Percentiles rank a stretch among this genome's conserved stretches.
These are phyloP conservation scores for Penstemon davidsonii DNA, from an alignment of 257 asterid genomes.

Conservation along the genomic window DNA sequence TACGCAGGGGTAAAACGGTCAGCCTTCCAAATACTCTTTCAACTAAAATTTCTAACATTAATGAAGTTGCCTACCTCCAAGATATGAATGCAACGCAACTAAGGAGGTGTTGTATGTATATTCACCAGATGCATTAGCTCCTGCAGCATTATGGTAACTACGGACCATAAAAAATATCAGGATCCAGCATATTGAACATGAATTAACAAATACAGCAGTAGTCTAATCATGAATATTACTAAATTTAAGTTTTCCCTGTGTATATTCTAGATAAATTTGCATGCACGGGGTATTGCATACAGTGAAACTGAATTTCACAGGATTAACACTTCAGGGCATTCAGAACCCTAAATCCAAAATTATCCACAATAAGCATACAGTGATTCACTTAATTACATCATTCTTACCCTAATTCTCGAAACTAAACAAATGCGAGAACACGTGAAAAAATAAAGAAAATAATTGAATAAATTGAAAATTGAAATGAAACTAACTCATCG, in stretches of 20 bases:
- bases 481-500: constrained; percentile 37
- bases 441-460: background rate
- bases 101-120: constrained; percentile 68
- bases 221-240: background rate
- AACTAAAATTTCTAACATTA: background rate
- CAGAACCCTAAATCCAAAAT: constrained; percentile 35
- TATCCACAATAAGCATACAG: constrained; percentile 11
- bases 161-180: constrained; percentile 25
- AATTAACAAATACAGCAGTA: background rate
- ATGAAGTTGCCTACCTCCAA: constrained; percentile 63
- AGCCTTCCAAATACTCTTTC: constrained; percentile 25
- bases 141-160: constrained; percentile 47
- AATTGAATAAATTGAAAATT: background rate
- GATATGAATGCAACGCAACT: constrained; percentile 88
- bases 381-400: constrained; percentile 9
- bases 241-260: constrained; percentile 17
- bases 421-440: background rate
- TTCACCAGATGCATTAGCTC: constrained; percentile 68
- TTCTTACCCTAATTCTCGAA: constrained; percentile 12
- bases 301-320: background rate
- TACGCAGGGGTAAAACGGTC: constrained; percentile 22
- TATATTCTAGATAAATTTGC: background rate
- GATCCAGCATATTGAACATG: constrained; percentile 16
- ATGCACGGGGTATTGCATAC: background rate
- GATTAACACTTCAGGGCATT: background rate